Conservation (phyloP, 2,329 filamentous ascomycete species). For the Diaporthe citriasiana region DNA sequence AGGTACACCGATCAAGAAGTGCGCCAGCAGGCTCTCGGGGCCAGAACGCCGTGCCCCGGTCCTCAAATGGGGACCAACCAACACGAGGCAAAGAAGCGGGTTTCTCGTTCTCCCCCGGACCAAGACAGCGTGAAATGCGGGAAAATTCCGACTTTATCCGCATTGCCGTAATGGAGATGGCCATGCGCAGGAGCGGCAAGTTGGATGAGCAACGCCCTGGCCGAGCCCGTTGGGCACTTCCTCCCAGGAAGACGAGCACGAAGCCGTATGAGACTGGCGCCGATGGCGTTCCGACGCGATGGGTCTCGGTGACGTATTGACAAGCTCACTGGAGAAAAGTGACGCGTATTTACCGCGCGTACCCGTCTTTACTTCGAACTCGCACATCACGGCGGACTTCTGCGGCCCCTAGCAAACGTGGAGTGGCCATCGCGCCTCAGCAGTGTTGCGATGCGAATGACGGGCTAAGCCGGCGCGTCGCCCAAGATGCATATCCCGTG, state of each 20-base stretch:
- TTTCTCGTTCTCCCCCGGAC: constrained; percentile 58
- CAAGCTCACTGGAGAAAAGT: background rate
- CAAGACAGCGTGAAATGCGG: constrained; percentile 76
- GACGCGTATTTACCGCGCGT: background rate
- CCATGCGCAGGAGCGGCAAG: constrained; percentile 77
- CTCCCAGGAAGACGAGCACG: constrained; percentile 69
- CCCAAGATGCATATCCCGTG: constrained; percentile 5
- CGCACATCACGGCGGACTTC: background rate
- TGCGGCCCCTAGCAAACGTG: background rate
- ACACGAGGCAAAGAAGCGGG: constrained; percentile 47
- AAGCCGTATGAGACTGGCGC: constrained; percentile 69
- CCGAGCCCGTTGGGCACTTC: constrained; percentile 76
- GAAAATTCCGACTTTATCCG: constrained; percentile 80
- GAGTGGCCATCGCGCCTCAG: background rate
- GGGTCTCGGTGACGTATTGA: constrained; percentile 56
- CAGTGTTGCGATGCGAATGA: background rate
- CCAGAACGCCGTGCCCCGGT: constrained; percentile 45
- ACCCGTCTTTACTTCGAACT: background rate
- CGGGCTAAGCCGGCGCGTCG: background rate
- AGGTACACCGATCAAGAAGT: constrained; percentile 65
- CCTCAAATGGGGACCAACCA: constrained; percentile 44
- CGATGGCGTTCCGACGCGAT: constrained; percentile 72
- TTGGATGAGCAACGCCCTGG: constrained; percentile 76
- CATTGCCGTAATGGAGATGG: constrained; percentile 80
- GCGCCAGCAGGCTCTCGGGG: constrained; percentile 46